These are phyloP conservation scores for Neurospora sp. DNA, from an alignment of 495 filamentous ascomycete species.

Conservation along the genomic window DNA sequence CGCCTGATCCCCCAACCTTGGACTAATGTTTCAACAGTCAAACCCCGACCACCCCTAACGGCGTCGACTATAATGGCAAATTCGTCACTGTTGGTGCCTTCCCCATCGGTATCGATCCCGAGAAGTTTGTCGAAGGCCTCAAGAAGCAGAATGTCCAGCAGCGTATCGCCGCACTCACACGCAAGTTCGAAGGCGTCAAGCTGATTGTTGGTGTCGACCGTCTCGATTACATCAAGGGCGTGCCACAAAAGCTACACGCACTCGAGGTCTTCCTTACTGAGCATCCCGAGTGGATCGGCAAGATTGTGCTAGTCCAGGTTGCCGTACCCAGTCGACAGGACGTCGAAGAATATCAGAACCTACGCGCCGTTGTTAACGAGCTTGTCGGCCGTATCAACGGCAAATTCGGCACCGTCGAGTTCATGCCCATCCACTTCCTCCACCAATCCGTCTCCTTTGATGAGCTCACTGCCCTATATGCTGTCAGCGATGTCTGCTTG, in stretches of 20 bases:
- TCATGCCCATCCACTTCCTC: constrained; percentile 89
- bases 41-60: constrained; percentile 71
- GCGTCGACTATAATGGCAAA: constrained; percentile 66
- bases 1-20: neutral
- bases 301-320: constrained; percentile 86
- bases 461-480: constrained; percentile 87
- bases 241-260: constrained; percentile 89
- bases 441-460: constrained; percentile 83
- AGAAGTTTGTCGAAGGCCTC: constrained; percentile 83
- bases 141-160: constrained; percentile 69
- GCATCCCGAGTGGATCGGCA: constrained; percentile 84
- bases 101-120: constrained; percentile 91
- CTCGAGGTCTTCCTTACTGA: constrained; percentile 85
- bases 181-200: constrained; percentile 77
- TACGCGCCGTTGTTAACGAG: constrained; percentile 82
- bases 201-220: constrained; percentile 90
- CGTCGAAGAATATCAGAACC: constrained; percentile 92
- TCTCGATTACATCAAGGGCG: constrained; percentile 91
- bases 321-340: constrained; percentile 86
- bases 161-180: constrained; percentile 65
- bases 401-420: constrained; percentile 84
- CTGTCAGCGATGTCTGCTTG: constrained; percentile 80
- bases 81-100: constrained; percentile 71
- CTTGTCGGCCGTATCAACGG: constrained; percentile 89
- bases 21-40: constrained; percentile 37